Conservation (phyloP, 345 rosid species). For the Geranium brycei region DNA sequence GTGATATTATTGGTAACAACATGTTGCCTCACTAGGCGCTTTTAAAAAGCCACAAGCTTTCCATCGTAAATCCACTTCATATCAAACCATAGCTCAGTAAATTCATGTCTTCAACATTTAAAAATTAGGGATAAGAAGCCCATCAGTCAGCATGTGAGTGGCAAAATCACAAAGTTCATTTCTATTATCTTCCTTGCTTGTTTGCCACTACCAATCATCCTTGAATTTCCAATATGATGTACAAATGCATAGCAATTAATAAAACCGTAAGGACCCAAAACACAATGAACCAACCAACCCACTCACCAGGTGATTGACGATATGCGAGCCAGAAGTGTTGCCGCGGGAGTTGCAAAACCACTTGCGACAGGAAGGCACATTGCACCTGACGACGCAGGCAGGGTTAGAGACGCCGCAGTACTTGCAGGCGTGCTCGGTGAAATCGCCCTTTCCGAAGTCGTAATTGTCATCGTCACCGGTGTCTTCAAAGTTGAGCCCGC, state of each 20-base stretch:
- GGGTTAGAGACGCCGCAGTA: slow-evolving; percentile 98
- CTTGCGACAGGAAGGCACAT: slow-evolving; percentile 93
- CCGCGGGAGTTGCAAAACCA: slow-evolving; percentile 99
- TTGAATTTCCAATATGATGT: too few relatives aligned
- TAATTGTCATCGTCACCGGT: slow-evolving; percentile 71
- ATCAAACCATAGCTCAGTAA: too few relatives aligned
- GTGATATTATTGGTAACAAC: too few relatives aligned
- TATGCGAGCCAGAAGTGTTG: slow-evolving; percentile 97
- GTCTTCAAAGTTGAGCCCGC: slow-evolving; percentile 90
- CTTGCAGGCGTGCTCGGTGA: slow-evolving; percentile 85
- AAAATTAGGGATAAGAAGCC: too few relatives aligned
- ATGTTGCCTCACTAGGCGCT: too few relatives aligned
- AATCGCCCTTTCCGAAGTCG: slow-evolving; percentile 68
- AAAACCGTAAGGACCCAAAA: background rate
- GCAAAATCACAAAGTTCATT: too few relatives aligned
- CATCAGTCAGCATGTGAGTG: too few relatives aligned
- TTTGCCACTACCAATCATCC: too few relatives aligned
- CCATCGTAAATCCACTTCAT: too few relatives aligned
- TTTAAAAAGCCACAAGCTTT: too few relatives aligned
- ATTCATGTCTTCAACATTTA: too few relatives aligned
- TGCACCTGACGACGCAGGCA: slow-evolving; percentile 93
- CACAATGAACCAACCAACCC: background rate
- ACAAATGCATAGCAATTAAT: background rate
- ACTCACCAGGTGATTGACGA: slow-evolving; percentile 95
- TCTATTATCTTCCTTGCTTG: too few relatives aligned